Evolutionary conservation across 2,329 filamentous ascomycete species (phyloP), one percentile per base, ranked within the genome.

Genomic region (Cordyceps farinosa): DNA sequence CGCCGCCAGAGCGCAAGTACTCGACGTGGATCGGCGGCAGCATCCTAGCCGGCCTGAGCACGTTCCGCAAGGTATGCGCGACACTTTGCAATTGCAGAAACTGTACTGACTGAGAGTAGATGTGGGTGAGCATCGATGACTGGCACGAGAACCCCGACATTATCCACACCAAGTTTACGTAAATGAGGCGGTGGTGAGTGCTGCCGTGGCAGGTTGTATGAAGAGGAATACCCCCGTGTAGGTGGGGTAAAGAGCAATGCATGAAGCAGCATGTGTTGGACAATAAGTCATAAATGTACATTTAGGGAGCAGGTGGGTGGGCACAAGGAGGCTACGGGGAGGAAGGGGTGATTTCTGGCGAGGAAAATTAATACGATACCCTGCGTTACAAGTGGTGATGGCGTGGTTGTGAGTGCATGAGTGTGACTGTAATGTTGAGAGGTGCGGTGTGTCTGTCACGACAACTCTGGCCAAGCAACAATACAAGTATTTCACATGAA

Each of bases 111-210:
- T 42, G 22, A 8, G 27, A n/a, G 40, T 5, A 97, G 94, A 99
- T 99, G 95, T 98, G 95, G 92, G 95, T 99, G 73, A 97, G 92
- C 78, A 94, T 97, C 74, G 95, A 98, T 74, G 95, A 99, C 82
- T 99, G 95, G 95, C 95, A 99, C 76, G 95, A 99, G 84, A 97
- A 99, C 75, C 95, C 95, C 22, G 94, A 99, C 74, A 95, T 99
- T 71, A 98, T 99, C 74, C 94, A 98, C 79, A 95, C 92, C 73
- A 98, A 97, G 79, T 97, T 98, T 77, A 93, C 92, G 72, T 97
- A 83, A 78, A 52, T 22, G 63, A 61, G 50, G 60, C 42, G 44
- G 62, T 34, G 30, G 32, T 8, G 15, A 3, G 22, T 22, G 22
- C n/a, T 36, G 0, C 29, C 50, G 8, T 52, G 50, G 17, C 27